Conservation (phyloP, 306 rosid genomes). For the Glycyrrhiza uralensis region DNA sequence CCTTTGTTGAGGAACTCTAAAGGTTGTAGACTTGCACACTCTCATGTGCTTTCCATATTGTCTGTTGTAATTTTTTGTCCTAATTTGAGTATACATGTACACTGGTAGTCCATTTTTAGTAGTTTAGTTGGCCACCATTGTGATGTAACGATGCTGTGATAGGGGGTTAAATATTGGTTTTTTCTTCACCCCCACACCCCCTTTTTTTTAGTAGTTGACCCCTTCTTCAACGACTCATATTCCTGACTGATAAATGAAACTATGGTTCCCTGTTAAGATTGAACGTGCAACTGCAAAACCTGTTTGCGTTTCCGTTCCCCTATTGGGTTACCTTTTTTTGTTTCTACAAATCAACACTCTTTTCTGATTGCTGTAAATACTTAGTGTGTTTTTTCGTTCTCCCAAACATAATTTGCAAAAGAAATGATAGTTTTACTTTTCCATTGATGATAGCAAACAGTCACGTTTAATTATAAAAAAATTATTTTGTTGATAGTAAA, state of each 20-base stretch:
- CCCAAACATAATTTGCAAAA: too few relatives aligned
- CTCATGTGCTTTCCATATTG: not conserved
- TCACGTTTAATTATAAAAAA: too few relatives aligned
- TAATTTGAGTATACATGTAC: constrained; percentile 21
- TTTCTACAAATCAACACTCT: not conserved
- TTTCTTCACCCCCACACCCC: not conserved
- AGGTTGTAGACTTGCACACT: constrained; percentile 3
- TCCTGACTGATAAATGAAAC: not conserved
- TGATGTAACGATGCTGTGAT: not conserved
- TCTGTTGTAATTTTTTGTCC: constrained; percentile 24
- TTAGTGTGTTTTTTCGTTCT: too few relatives aligned
- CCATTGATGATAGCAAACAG: too few relatives aligned
- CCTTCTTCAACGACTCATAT: not conserved
- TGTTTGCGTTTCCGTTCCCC: not conserved
- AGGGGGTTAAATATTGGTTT: constrained; percentile 4
- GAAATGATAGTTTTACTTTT: too few relatives aligned
- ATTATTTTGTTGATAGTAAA: too few relatives aligned
- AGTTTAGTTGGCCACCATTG: constrained; percentile 2
- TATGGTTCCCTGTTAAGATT: not conserved
- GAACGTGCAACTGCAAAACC: not conserved
- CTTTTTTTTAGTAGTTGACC: not conserved
- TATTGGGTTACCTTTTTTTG: not conserved
- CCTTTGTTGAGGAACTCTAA: constrained; percentile 4
- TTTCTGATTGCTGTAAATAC: not conserved
- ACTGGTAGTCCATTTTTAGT: constrained; percentile 8